Evolutionary conservation across 352 stramenopile species (phyloP).

Genomic region (Pythium diclinum): DNA sequence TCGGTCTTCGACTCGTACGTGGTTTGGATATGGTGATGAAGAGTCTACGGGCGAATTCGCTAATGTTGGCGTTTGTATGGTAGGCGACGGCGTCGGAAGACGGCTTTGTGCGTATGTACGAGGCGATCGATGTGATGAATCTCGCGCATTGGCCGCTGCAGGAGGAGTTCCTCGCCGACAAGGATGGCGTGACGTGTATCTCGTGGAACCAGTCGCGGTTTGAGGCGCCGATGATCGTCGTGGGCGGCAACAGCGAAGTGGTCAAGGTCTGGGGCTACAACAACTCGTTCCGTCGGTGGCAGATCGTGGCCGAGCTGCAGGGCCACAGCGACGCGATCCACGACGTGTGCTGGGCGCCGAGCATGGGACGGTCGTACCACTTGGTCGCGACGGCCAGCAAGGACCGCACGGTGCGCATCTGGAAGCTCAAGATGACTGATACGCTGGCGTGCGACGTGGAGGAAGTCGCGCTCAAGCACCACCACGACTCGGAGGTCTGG

Average conservation of each 20-base stretch:
- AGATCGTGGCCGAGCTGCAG: slow-evolving; percentile 78
- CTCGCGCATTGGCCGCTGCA: slow-evolving; percentile 93
- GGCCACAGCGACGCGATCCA: slow-evolving; percentile 89
- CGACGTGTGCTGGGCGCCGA: slow-evolving; percentile 95
- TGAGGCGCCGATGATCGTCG: slow-evolving; percentile 93
- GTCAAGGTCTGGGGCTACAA: slow-evolving; percentile 92
- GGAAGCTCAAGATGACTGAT: slow-evolving; percentile 77
- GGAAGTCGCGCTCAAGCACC: slow-evolving; percentile 73
- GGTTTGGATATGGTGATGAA: background rate
- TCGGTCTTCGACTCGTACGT: slow-evolving; percentile 86
- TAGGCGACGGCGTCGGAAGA: slow-evolving; percentile 93
- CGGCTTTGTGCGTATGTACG: slow-evolving; percentile 94
- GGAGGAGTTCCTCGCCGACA: slow-evolving; percentile 81
- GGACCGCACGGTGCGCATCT: slow-evolving; percentile 88
- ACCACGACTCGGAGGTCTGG: slow-evolving; percentile 92
- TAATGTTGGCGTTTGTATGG: background rate
- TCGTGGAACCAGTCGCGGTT: slow-evolving; percentile 95
- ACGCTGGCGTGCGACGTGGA: slow-evolving; percentile 68
- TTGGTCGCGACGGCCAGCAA: slow-evolving; percentile 92
- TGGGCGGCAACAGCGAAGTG: slow-evolving; percentile 87
- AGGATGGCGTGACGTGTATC: slow-evolving; percentile 88
- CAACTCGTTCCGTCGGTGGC: slow-evolving; percentile 82
- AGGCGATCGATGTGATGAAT: slow-evolving; percentile 95
- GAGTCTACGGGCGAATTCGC: slow-evolving; percentile 4
- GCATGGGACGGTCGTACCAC: slow-evolving; percentile 93